Conservation (phyloP, 2,329 filamentous ascomycete genomes). For the Chalaropsis ovoidea region DNA sequence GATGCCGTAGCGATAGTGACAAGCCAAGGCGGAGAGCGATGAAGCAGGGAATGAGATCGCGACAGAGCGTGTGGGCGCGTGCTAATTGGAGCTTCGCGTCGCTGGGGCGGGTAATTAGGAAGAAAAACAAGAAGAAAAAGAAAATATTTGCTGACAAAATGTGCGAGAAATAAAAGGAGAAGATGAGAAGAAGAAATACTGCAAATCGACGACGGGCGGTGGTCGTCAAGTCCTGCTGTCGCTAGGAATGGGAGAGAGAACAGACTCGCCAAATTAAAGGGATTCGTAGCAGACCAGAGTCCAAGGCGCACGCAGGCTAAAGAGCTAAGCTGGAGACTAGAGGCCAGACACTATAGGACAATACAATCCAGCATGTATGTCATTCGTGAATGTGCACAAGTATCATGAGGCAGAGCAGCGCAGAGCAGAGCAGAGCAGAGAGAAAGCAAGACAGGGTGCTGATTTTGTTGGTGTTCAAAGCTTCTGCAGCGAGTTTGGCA, state of each 20-base stretch:
- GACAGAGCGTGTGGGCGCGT: not conserved
- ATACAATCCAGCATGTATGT: not conserved
- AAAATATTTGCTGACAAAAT: not conserved
- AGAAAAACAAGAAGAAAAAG: not conserved
- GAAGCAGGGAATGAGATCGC: not conserved
- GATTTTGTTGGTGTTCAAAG: not conserved
- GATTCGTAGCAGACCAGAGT: not conserved
- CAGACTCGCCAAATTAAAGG: not conserved
- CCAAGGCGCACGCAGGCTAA: not conserved
- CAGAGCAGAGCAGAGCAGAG: not conserved
- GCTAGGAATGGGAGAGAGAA: not conserved
- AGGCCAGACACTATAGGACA: not conserved
- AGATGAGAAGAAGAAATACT: not conserved
- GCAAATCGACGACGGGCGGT: not conserved
- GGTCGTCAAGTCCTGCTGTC: not conserved
- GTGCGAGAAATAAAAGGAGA: not conserved
- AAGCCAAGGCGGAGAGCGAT: too few species aligned
- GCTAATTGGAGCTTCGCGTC: not conserved
- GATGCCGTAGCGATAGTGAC: not conserved
- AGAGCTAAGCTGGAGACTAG: not conserved
- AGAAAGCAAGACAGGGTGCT: not conserved
- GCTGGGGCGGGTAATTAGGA: not conserved
- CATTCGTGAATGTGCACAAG: too few species aligned
- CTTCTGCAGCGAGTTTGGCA: not conserved
- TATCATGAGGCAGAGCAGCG: not conserved